A percentile compares a stretch with the other conserved stretches of the same genome.
Conservation (phyloP, 2,329 filamentous ascomycete species). For the Aspergillus amoenus region DNA sequence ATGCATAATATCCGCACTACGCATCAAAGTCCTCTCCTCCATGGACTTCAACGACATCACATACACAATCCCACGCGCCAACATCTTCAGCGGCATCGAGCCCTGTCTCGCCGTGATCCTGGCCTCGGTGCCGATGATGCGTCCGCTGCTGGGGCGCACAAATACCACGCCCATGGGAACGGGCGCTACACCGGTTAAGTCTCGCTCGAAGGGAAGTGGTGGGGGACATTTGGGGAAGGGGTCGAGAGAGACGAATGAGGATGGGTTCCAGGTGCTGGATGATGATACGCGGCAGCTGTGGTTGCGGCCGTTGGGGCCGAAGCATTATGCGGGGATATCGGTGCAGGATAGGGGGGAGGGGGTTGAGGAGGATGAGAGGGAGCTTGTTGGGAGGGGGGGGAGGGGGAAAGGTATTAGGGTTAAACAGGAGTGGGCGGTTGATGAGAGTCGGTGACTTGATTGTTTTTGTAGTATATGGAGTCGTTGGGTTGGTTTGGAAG, state of each 20-base stretch:
- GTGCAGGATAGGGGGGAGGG: not conserved
- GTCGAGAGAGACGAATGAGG: not conserved
- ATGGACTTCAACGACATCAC: constrained; percentile 24
- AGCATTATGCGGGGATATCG: constrained; percentile 13
- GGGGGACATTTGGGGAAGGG: not conserved
- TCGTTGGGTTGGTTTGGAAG: too few species aligned
- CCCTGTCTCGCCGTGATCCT: constrained; percentile 24
- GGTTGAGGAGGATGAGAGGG: not conserved
- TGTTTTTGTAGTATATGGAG: too few species aligned
- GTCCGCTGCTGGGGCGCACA: constrained; percentile 32
- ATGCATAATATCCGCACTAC: constrained; percentile 25
- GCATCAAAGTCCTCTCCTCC: constrained; percentile 22
- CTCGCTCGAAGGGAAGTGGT: not conserved
- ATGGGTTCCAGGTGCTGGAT: constrained; percentile 27
- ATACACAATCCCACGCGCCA: constrained; percentile 23
- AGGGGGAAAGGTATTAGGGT: not conserved
- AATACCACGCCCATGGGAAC: constrained; percentile 19
- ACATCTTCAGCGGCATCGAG: constrained; percentile 28
- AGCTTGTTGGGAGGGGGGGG: not conserved
- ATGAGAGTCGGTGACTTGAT: not conserved
- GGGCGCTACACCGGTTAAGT: constrained; percentile 7
- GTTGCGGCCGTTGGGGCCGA: constrained; percentile 22
- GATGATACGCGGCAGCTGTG: constrained; percentile 30
- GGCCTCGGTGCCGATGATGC: constrained; percentile 25
- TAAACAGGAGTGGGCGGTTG: constrained; percentile 4